Conservation (phyloP, 2,329 filamentous ascomycete genomes). For the Aspergillus clavatus region DNA sequence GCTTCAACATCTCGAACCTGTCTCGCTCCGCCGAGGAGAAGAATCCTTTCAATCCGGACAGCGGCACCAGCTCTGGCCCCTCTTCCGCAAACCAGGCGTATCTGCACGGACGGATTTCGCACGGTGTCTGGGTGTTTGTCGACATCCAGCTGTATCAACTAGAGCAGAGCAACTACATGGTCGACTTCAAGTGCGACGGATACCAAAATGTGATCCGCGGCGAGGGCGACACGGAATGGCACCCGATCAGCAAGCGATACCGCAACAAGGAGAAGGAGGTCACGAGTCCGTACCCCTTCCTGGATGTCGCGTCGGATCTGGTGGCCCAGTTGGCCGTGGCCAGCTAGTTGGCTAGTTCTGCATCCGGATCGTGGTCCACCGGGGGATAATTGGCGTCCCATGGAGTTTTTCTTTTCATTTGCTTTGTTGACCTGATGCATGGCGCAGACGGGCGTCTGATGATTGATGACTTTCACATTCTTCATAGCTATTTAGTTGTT, state of each 20-base stretch:
- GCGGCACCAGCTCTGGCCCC: slow-evolving; percentile 29
- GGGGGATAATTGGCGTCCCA: background rate
- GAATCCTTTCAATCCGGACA: slow-evolving; percentile 29
- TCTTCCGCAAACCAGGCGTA: slow-evolving; percentile 33
- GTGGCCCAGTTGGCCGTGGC: slow-evolving; percentile 90
- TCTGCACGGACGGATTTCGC: slow-evolving; percentile 44
- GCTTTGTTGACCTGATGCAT: background rate
- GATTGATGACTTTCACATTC: background rate
- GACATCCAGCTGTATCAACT: slow-evolving; percentile 96
- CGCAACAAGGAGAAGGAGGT: slow-evolving; percentile 85
- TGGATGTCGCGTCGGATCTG: slow-evolving; percentile 85
- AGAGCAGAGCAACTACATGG: slow-evolving; percentile 86
- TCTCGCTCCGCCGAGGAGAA: slow-evolving; percentile 32
- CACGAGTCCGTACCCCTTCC: slow-evolving; percentile 89
- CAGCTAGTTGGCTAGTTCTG: slow-evolving; percentile 43
- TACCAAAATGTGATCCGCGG: slow-evolving; percentile 79
- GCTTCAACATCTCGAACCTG: slow-evolving; percentile 33
- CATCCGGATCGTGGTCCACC: no score
- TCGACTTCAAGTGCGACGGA: slow-evolving; percentile 97
- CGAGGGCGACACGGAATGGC: slow-evolving; percentile 42
- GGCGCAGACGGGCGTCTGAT: background rate
- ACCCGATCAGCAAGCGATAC: slow-evolving; percentile 45
- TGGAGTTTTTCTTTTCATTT: background rate
- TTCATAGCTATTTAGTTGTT: background rate
- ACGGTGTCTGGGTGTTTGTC: slow-evolving; percentile 86